These are phyloP conservation scores for Cornus kousa DNA, from an alignment of 148 eudicot genomes.

Conservation along the genomic window DNA sequence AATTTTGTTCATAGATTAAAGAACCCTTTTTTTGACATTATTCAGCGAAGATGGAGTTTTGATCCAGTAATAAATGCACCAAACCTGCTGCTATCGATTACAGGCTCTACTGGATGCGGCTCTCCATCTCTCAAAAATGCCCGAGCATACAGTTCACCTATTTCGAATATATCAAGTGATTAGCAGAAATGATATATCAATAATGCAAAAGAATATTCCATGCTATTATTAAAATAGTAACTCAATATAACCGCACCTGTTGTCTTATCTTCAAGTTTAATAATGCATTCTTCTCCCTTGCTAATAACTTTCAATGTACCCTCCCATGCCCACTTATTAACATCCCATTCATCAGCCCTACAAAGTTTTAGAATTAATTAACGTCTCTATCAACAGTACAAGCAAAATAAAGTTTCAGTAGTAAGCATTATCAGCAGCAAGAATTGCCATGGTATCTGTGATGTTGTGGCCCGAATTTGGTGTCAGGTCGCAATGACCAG, in stretches of 20 bases:
- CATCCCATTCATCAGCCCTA: slow-evolving; percentile 99
- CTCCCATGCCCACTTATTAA: slow-evolving; percentile 99
- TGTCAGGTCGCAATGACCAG: too few species aligned
- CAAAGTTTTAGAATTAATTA: slow-evolving; percentile 14
- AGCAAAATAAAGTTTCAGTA: slow-evolving; percentile 2
- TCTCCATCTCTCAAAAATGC: slow-evolving; percentile 93
- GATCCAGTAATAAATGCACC: not conserved
- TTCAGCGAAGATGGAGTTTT: not conserved
- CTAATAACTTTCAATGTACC: slow-evolving; percentile 83
- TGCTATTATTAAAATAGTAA: not conserved
- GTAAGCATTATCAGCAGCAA: not conserved
- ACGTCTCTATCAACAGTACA: slow-evolving; percentile 3
- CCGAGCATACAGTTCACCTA: slow-evolving; percentile 93
- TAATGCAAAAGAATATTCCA: slow-evolving; percentile 9
- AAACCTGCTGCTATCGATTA: slow-evolving; percentile 97
- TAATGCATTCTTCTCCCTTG: slow-evolving; percentile 96
- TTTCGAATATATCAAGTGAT: slow-evolving; percentile 5
- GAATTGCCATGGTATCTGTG: too few species aligned
- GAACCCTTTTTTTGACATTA: too few species aligned
- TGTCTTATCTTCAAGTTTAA: slow-evolving; percentile 85
- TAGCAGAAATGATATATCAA: slow-evolving; percentile 9
- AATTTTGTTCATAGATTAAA: too few species aligned
- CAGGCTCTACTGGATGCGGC: slow-evolving; percentile 95
- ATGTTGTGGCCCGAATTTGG: too few species aligned
- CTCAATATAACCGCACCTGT: slow-evolving; percentile 45